Evolutionary conservation across 2,329 filamentous ascomycete species (phyloP), one percentile per base, ranked within the genome.

Genomic region (Pseudopyricularia javanii): DNA sequence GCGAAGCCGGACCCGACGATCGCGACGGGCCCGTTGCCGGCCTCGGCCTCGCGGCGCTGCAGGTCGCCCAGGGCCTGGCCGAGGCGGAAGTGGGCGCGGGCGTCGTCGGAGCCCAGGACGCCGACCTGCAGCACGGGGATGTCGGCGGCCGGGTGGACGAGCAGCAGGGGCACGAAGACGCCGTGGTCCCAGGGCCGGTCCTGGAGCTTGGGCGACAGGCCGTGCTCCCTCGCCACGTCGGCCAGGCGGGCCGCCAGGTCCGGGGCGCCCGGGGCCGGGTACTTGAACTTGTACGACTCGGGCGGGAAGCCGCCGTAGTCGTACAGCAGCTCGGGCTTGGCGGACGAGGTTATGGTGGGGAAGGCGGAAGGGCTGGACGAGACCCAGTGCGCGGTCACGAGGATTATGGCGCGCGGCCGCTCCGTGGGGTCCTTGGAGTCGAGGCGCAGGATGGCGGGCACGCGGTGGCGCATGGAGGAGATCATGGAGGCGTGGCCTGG

Each of bases 1-100:
- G 79, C 76, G 57, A 81, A 81, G 24, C 79, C 79, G 0, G 76
- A 80, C n/a, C 79, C 79, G 40, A 82, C 59, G 53, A 82, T 70
- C 58, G 78, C 78, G n/a, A 82, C 67, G 63, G 78, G 78, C 26
- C 70, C 65, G 37, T 68, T 65, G 15, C 78, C 74, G 47, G 82
- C 71, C 12, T 60, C 59, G 11, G 63, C 60, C 12, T 50, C 48
- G 28, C 70, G 65, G 35, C 68, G 65, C 14, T 78, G 74, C 49
- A 82, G 72, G 8, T 60, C 59, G 12, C 63, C 61, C 11, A 82
- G 71, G 2, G 79, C 79, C 22, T 66, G 68, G 32, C 79, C 79
- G 66, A 81, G 74, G 47, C 68, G 68, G 54, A 74, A 69, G 62
- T 80, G 77, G 24, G 62, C 55, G 1, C 64, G 62, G 0, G 78